Evolutionary conservation across 805 yeast genomes (phyloP).

Genomic region (Saccharomycopsis selenospora): DNA sequence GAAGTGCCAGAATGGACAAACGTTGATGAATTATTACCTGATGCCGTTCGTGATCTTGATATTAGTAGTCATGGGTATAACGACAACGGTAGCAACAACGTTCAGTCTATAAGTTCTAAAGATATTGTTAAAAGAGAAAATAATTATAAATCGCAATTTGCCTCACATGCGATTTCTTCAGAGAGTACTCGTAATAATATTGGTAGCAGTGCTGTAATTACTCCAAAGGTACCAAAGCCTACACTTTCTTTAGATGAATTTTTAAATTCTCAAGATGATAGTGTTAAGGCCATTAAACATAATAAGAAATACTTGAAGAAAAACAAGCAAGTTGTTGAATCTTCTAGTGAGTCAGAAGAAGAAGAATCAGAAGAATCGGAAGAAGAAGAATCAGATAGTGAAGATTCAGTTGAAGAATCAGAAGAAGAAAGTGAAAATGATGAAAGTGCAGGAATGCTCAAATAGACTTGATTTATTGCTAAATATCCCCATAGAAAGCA

Average conservation of each 20-base stretch:
- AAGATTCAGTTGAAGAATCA: background rate
- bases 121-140: background rate
- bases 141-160: background rate
- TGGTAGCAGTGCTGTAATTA: background rate
- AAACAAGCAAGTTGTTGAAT: background rate
- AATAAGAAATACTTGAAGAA: background rate
- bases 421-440: background rate
- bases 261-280: slow-evolving; percentile 11
- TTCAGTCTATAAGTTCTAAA: background rate
- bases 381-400: slow-evolving; percentile 1
- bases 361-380: slow-evolving; percentile 1
- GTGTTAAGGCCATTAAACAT: background rate
- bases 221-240: background rate
- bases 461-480: no score
- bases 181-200: background rate
- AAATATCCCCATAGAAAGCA: no score
- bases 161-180: slow-evolving; percentile 2
- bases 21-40: slow-evolving; percentile 3
- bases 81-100: background rate
- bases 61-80: background rate
- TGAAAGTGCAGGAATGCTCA: background rate
- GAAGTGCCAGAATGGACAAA: slow-evolving; percentile 12
- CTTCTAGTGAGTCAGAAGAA: background rate
- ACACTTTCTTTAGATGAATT: slow-evolving; percentile 14
- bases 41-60: slow-evolving; percentile 6